Evolutionary conservation across 352 stramenopile genomes (phyloP), one percentile per base, ranked within the genome.

Genomic region (Phytophthora cryptogea): DNA sequence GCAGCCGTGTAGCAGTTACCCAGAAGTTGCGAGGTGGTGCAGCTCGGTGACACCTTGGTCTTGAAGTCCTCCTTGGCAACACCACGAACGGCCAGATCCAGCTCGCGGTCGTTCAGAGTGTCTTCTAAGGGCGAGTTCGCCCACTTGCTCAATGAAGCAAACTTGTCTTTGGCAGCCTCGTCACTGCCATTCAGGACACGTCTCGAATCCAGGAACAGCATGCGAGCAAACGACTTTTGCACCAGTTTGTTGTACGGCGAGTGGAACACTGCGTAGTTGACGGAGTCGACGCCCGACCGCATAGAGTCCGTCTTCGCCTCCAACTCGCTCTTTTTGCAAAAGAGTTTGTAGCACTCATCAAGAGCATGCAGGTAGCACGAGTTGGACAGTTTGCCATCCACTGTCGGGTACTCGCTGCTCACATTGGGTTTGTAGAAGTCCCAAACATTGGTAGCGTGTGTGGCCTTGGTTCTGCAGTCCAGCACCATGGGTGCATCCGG

Each of bases 161-260:
- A 81, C 37, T 72, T 71, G 14, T 65, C 52, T 5, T 66, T 62
- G 1, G 47, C 40, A 47, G 6, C 46, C 20, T 36, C 39, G 43
- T 70, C 45, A 41, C 45, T 50, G 66, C 48, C 37, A n/a, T 51
- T 46, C 30, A 68, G 20, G 17, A 48, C 17, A 13, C 76, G 80
- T 26, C 77, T 61, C 23, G 70, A 70, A 64, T 94, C 86, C 10
- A 91, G 51, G 53, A 83, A 94, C 39, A 81, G 37, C 48, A 99
- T 77, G 39, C 97, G 88, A 17, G 79, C 84, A 68, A 98, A 98
- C 11, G 86, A 95, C 64, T 99, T 99, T 67, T 99, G 92, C 44
- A 99, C 96, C 35, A 99, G 71, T 73, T 99, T 99, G 78, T 99
- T 99, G 91, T 99, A 99, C 0, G 97, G 97, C 20, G 96, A 97